phyloP scores from a whole-genome alignment of 805 yeast species.

The Cyberlindnera americana region DNA sequence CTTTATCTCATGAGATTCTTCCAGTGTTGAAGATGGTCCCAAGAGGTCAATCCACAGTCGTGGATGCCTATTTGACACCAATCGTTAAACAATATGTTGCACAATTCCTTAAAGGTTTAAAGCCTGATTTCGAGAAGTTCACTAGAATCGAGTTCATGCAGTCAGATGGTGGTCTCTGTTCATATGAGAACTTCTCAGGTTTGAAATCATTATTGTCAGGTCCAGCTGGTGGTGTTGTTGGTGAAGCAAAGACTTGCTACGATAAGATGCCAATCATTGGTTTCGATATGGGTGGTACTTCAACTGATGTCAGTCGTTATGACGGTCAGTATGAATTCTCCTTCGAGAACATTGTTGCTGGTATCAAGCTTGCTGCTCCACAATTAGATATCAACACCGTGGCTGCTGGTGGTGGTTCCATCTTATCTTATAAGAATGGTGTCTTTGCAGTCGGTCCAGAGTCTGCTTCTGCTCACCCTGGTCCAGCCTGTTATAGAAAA shows the following conservation, averaged over 20 bases:
- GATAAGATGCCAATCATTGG: conserved; percentile 37
- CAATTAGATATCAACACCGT: conserved; percentile 79
- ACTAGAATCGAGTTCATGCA: conserved; percentile 52
- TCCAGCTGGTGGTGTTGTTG: conserved; percentile 63
- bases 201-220: conserved; percentile 52
- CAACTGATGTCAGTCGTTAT: conserved; percentile 78
- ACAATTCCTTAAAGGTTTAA: conserved; percentile 32
- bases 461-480: conserved; percentile 85
- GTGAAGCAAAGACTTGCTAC: conserved; percentile 50
- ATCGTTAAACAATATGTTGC: conserved; percentile 37
- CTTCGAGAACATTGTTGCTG: conserved; percentile 81
- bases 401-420: conserved; percentile 84
- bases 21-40: conserved; percentile 39
- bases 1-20: conserved; percentile 21
- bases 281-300: conserved; percentile 79
- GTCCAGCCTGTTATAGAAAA: conserved; percentile 83
- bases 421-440: conserved; percentile 64
- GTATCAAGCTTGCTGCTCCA: conserved; percentile 79
- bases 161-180: conserved; percentile 55
- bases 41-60: conserved; percentile 40
- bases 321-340: conserved; percentile 70
- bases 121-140: conserved; percentile 33
- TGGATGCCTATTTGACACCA: conserved; percentile 43
- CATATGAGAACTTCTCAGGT: conserved; percentile 50
- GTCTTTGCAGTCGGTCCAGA: conserved; percentile 82